Evolutionary conservation across 345 rosid species (phyloP).

Genomic region (Boechera divaricarpa): DNA sequence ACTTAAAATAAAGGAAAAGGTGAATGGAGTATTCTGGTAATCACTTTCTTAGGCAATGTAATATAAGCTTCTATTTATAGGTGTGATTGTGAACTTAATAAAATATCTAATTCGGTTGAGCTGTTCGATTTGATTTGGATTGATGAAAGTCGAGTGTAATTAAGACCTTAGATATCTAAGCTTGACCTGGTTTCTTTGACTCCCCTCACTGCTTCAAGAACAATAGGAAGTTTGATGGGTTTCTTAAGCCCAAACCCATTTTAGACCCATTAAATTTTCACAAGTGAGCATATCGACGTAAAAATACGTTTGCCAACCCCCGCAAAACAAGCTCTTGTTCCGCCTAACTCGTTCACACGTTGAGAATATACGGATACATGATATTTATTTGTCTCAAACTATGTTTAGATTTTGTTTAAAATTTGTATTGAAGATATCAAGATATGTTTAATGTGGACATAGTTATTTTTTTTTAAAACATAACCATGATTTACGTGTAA

Average conservation of each 20-base stretch:
- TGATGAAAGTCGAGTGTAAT: background rate
- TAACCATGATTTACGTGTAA: background rate
- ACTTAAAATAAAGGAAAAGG: background rate
- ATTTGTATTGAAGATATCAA: background rate
- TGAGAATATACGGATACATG: background rate
- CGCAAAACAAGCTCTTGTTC: background rate
- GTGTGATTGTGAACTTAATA: background rate
- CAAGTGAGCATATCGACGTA: background rate
- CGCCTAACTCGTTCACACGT: background rate
- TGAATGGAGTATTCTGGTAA: background rate
- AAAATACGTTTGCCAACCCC: background rate
- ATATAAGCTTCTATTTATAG: background rate
- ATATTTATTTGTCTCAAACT: background rate
- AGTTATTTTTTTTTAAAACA: background rate
- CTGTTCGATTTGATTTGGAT: constrained; percentile 8
- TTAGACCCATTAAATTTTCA: constrained; percentile 7
- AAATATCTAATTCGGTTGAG: constrained; percentile 2
- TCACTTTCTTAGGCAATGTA: constrained; percentile 13
- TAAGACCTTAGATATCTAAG: background rate
- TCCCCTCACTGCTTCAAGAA: background rate
- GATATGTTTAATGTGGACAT: background rate
- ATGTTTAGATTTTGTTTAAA: background rate
- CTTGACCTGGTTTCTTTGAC: background rate
- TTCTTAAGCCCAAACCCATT: background rate
- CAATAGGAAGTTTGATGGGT: background rate